Evolutionary conservation across 1,284 basidiomycete species (phyloP), one percentile per base, ranked within the genome.

Genomic region (Amylostereum areolatum): DNA sequence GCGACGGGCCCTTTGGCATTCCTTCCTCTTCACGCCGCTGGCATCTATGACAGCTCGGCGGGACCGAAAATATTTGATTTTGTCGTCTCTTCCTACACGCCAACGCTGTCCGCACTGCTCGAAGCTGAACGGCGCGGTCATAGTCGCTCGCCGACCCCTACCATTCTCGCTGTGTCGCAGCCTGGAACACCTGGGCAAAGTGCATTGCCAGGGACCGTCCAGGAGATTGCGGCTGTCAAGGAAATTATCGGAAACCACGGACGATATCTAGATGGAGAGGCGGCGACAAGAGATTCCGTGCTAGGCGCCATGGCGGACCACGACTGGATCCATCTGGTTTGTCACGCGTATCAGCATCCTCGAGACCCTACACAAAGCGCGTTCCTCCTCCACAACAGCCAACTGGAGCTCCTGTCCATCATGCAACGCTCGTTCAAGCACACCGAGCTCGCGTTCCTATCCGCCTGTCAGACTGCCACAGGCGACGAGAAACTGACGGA

Each of bases 401-500:
- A 11, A 11, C 39, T 34, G 25, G 33, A 44, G 36, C 25, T 41
- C 9, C 12, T 29, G 7, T n/a, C 9, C 5, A 29, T 47, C 28
- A 39, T 47, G 18, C 30, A 12, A 11, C 7, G 9, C 28, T 31
- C 42, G 1, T 31, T n/a, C n/a, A n/a, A n/a, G n/a, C n/a, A n/a
- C n/a, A n/a, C n/a, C n/a, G n/a, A n/a, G n/a, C n/a, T n/a, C n/a
- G n/a, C n/a, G n/a, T n/a, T n/a, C n/a, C n/a, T n/a, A n/a, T 59
- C 56, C n/a, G 59, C 62, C n/a, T 63, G 59, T 43, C 52, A 62
- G 41, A 61, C 60, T 18, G 57, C 58, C 25, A 54, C 54, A 11
- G 57, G 55, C 24, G 56, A 60, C 31, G 45, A 52, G 24, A 47
- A 47, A 9, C 51, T 57, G 3, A 47, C 59, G 6, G 60, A 58